A percentile compares a stretch with the other conserved stretches of the same genome.
Evolutionary conservation across 2,329 filamentous ascomycete genomes (phyloP).

Genomic region (Camillea tinctor): DNA sequence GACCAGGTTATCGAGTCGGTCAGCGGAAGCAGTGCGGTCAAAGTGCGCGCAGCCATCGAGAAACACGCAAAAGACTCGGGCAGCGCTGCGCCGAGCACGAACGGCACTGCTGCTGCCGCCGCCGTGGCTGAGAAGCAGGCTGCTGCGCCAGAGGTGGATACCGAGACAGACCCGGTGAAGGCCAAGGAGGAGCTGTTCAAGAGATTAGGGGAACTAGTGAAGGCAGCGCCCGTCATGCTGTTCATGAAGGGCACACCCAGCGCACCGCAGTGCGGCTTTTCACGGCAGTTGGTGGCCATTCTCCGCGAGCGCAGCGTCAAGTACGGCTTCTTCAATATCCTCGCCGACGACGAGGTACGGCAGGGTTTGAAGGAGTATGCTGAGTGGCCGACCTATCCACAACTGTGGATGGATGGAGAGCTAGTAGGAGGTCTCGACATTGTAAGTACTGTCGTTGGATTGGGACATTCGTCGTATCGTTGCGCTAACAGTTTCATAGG

Average conservation of each 20-base stretch:
- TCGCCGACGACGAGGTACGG: constrained; percentile 94
- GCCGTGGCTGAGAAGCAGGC: constrained; percentile 39
- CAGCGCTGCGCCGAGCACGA: constrained; percentile 37
- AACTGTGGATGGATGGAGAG: constrained; percentile 89
- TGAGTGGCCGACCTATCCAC: constrained; percentile 98
- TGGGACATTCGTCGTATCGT: background rate
- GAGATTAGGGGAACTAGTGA: constrained; percentile 80
- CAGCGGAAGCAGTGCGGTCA: constrained; percentile 83
- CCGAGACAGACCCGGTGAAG: constrained; percentile 48
- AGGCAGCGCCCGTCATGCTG: constrained; percentile 94
- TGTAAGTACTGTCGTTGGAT: constrained; percentile 56
- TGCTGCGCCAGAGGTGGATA: constrained; percentile 34
- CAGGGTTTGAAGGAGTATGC: constrained; percentile 95
- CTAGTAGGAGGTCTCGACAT: constrained; percentile 94
- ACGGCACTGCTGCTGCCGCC: constrained; percentile 32
- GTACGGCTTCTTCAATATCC: constrained; percentile 98
- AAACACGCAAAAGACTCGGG: constrained; percentile 61
- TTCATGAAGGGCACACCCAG: constrained; percentile 98
- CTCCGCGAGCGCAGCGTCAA: constrained; percentile 87
- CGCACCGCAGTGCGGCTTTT: constrained; percentile 88
- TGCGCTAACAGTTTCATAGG: constrained; percentile 47
- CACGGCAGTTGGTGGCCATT: constrained; percentile 81
- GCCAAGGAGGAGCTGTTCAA: constrained; percentile 83
- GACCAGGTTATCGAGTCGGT: constrained; percentile 78
- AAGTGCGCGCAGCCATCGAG: constrained; percentile 84